Base-by-base conservation (phyloP, 192 early-diverging fungal species). In the Borealophlyctis nickersoniae region DNA sequence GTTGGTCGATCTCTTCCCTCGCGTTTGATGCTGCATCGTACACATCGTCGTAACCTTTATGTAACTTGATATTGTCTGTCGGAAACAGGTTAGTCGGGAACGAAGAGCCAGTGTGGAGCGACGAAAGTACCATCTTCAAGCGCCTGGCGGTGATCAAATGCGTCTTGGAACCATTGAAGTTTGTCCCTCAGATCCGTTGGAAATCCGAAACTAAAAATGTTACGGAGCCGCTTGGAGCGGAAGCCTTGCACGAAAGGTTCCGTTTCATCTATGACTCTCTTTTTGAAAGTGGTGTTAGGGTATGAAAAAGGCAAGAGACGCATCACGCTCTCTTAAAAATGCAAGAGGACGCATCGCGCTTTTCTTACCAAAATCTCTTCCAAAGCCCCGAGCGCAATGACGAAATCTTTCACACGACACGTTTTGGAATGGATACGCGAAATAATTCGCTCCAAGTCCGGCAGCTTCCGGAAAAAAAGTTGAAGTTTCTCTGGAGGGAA, bases 381-480 rank as follows among this genome's bases (percentile, higher is more conserved):
- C 73, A 96, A 70, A 52, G 86, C 66, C 51, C 54, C 62, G 4
- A 99, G 78, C 5, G 88, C 77, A 0, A 64, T 56, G 19, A 95
- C 63, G 55, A 98, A 97, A 52, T 98, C 93, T 36, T 88, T 81
- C 16, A 96, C 89, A 53, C 86, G 84, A 73, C 92, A 93, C 36
- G 83, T 83, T 0, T 89, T 88, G 1, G 91, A 83, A 69, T 97
- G 95, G 33, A 99, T 87, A 2, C 96, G 80, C 26, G 91, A 88
- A 60, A 99, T 91, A 2, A 89, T 78, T 26, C 96, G 84, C 72
- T 99, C 96, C 26, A 99, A 69, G 66, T 98, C 96, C 3, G 91
- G 87, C 55, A 97, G 34, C 34, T 67, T 69, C 4, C 76, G 33
- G 22, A 81, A 51, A n/a, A 36, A 13, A 14, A 16, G 5, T 72